These are phyloP conservation scores for Moricandia arvensis DNA, from an alignment of 345 rosid species.

Conservation along the genomic window DNA sequence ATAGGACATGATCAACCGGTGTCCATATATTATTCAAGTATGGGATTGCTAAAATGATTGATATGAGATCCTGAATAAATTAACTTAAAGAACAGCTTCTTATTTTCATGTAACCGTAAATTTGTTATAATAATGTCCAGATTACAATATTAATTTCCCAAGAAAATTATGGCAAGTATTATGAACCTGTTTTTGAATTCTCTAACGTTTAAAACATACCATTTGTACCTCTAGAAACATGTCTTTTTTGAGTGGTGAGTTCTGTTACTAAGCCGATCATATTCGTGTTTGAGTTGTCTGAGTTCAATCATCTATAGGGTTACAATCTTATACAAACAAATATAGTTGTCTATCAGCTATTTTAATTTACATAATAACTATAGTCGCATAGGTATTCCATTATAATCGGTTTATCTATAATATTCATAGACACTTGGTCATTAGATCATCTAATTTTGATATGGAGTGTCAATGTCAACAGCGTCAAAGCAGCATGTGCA, in stretches of 20 bases:
- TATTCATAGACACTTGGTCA: neutral
- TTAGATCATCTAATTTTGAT: neutral
- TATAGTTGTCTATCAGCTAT: neutral
- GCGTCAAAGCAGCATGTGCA: conserved; percentile 18
- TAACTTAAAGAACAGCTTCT: neutral
- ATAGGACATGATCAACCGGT: neutral
- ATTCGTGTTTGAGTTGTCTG: neutral
- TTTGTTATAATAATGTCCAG: neutral
- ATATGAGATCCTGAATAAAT: neutral
- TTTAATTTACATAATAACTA: neutral
- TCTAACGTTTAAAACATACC: neutral
- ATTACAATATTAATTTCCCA: neutral
- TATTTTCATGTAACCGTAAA: neutral
- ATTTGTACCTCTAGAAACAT: neutral
- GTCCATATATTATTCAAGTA: neutral
- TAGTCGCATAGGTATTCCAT: neutral
- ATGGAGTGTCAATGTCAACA: conserved; percentile 10
- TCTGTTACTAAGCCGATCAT: neutral
- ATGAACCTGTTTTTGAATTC: neutral
- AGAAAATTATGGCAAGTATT: neutral
- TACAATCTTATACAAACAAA: neutral
- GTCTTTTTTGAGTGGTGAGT: neutral
- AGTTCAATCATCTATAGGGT: neutral
- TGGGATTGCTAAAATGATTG: neutral
- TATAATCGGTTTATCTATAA: neutral